These are phyloP conservation scores for Skeletonema potamos DNA, from an alignment of 108 stramenopile genomes.

Conservation along the genomic window DNA sequence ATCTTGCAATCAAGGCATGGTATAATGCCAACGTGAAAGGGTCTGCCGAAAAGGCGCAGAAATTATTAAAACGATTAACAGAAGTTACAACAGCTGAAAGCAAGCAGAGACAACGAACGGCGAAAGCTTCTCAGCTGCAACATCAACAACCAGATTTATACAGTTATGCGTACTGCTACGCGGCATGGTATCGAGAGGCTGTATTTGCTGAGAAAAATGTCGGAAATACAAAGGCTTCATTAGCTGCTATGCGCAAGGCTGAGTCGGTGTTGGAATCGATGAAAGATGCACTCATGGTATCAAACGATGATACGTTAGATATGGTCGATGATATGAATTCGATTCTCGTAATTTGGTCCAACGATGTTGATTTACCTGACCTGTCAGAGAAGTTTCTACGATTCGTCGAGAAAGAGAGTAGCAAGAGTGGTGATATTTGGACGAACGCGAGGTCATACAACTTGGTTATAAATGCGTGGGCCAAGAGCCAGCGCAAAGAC, in stretches of 20 bases:
- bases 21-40: slow-evolving; percentile 24
- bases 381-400: slow-evolving; percentile 13
- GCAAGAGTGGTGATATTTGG: slow-evolving; percentile 2
- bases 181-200: slow-evolving; percentile 29
- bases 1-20: slow-evolving; percentile 30
- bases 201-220: slow-evolving; percentile 9
- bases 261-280: slow-evolving; percentile 21
- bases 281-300: slow-evolving; percentile 22
- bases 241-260: slow-evolving; percentile 13
- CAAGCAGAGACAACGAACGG: not conserved
- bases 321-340: slow-evolving; percentile 16
- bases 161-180: slow-evolving; percentile 27
- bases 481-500: slow-evolving; percentile 12
- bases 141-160: slow-evolving; percentile 10
- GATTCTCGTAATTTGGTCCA: slow-evolving; percentile 16
- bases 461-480: slow-evolving; percentile 29
- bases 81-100: not conserved
- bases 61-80: slow-evolving; percentile 19
- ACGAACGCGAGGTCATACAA: slow-evolving; percentile 18
- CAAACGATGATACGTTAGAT: not conserved
- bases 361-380: slow-evolving; percentile 8
- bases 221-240: slow-evolving; percentile 10
- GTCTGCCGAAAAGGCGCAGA: slow-evolving; percentile 23
- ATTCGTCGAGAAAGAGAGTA: slow-evolving; percentile 11
- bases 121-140: not conserved